These are phyloP conservation scores for Apophysomyces sp. DNA, from an alignment of 371 early-diverging fungal species.

Conservation along the genomic window DNA sequence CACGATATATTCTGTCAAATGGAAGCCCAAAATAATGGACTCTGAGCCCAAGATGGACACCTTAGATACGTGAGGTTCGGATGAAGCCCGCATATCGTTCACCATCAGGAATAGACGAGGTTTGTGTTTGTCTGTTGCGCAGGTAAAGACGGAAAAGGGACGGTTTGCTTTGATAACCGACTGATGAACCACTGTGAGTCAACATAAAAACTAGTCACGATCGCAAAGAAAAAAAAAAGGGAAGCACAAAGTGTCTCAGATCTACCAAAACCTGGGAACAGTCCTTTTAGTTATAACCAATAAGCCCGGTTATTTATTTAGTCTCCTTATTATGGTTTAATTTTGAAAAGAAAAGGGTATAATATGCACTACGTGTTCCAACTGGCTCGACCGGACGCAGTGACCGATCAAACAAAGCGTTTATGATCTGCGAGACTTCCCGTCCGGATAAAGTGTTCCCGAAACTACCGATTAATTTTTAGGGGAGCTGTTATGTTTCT, in stretches of 20 bases:
- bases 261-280: no score
- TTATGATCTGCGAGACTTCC: no score
- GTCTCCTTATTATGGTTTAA: background rate
- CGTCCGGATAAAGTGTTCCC: no score
- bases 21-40: conserved; percentile 85
- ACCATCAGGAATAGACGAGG: background rate
- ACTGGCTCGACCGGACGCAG: background rate
- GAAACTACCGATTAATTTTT: no score
- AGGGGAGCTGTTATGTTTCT: no score
- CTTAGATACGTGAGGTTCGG: conserved; percentile 60
- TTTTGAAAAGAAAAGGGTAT: background rate
- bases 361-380: background rate
- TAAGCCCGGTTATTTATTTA: no score
- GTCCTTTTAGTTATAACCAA: no score
- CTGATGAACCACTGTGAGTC: conserved; percentile 7
- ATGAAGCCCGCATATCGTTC: conserved; percentile 7
- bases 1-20: conserved; percentile 73
- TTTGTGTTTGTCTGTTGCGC: background rate
- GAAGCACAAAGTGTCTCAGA: background rate
- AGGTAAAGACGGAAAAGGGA: background rate
- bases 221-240: background rate
- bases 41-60: conserved; percentile 88
- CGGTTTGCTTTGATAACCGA: background rate
- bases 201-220: conserved; percentile 7
- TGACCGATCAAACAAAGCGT: background rate